Evolutionary conservation across 2,329 filamentous ascomycete genomes (phyloP).

Genomic region (Verticillium alfalfae): DNA sequence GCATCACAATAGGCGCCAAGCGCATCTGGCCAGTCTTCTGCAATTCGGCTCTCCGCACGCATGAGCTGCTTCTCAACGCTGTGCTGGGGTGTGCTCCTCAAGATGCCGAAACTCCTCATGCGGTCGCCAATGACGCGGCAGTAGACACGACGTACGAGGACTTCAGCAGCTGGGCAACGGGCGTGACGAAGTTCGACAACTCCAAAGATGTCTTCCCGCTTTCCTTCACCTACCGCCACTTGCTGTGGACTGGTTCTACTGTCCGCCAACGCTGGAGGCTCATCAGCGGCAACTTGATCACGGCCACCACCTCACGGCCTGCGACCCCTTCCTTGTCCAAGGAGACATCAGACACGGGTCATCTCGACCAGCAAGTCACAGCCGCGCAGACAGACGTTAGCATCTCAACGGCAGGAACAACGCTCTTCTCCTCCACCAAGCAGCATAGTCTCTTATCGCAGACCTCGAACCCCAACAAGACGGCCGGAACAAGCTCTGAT

Average conservation of each 20-base stretch:
- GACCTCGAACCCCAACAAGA: conserved; percentile 6
- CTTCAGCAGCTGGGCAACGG: conserved; percentile 34
- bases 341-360: background rate
- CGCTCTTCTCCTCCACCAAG: conserved; percentile 5
- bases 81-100: conserved; percentile 7
- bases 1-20: conserved; percentile 8
- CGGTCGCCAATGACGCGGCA: background rate
- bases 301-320: background rate
- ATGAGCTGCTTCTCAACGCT: conserved; percentile 25
- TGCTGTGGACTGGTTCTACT: conserved; percentile 32
- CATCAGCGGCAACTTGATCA: conserved; percentile 29
- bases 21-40: conserved; percentile 26
- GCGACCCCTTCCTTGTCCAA: background rate
- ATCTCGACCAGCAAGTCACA: background rate
- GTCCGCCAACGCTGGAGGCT: conserved; percentile 30
- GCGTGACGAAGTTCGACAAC: conserved; percentile 34
- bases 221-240: conserved; percentile 25
- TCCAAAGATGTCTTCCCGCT: conserved; percentile 38
- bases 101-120: conserved; percentile 4
- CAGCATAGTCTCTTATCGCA: background rate
- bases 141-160: conserved; percentile 18
- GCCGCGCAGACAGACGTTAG: background rate
- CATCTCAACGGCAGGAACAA: background rate
- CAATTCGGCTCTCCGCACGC: conserved; percentile 24
- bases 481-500: conserved; percentile 17